Evolutionary conservation across 768 basidiomycete species (phyloP).

Genomic region (Leucosporidium yakuticum): DNA sequence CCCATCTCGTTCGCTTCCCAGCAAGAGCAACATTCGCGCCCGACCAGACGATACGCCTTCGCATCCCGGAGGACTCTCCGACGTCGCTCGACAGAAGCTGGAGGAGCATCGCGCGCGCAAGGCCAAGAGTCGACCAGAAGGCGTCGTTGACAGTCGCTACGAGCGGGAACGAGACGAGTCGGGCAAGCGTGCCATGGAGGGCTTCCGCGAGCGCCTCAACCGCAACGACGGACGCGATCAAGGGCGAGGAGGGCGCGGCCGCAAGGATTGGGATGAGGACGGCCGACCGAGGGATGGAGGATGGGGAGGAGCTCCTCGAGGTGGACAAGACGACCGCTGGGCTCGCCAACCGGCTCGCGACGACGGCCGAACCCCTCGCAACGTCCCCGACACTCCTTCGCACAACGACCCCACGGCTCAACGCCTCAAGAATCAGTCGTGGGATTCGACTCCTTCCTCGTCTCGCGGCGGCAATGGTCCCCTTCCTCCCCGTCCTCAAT

Average conservation of each 20-base stretch:
- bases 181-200: conserved; percentile 28
- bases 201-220: conserved; percentile 83
- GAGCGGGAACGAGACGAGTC: conserved; percentile 22
- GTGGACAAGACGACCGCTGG: conserved; percentile 56
- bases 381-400: neutral
- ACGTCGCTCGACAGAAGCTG: conserved; percentile 60
- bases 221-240: conserved; percentile 47
- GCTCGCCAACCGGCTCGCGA: conserved; percentile 40
- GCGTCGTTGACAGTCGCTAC: conserved; percentile 47
- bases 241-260: conserved; percentile 46
- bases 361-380: conserved; percentile 48
- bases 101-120: conserved; percentile 69
- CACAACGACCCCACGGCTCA: conserved; percentile 56
- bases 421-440: conserved; percentile 82
- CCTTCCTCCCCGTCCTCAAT: neutral
- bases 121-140: conserved; percentile 55
- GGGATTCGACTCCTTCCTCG: conserved; percentile 84
- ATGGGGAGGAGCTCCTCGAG: conserved; percentile 19
- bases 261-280: conserved; percentile 25
- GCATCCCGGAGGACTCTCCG: conserved; percentile 81
- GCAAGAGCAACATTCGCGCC: conserved; percentile 59
- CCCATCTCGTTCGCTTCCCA: conserved; percentile 56
- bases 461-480: conserved; percentile 42
- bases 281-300: conserved; percentile 1
- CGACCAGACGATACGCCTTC: conserved; percentile 88